Base-by-base conservation (phyloP, 345 rosid genomes). In the Eucalyptus dawsonii region DNA sequence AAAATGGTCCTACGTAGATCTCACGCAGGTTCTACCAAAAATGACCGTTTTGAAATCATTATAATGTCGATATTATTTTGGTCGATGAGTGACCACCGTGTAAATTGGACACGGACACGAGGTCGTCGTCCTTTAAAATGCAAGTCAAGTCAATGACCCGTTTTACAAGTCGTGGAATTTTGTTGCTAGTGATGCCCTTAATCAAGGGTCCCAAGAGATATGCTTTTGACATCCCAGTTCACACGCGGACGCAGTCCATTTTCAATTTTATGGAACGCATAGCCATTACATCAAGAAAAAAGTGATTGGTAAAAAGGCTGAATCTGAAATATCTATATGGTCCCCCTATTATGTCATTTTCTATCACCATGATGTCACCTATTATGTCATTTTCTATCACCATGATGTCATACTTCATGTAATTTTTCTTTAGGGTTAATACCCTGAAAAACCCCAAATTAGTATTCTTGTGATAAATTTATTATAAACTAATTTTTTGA, bases 371-470 rank as follows among this genome's bases (percentile, higher is more conserved):
- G 25, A 65, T 65, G 16, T n/a, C 34, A 65, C 50, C 50, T 49
- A 2, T 2, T 34, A 9, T 69, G 44, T 17, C 81, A 34, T 34
- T 6, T 34, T 34, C 14, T 22, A 72, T 19, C 14, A n/a, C 11
- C 7, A 34, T 19, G 8, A 65, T 65, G 9, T 65, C 34, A 65
- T 27, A 65, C 10, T n/a, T 65, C 0, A n/a, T 65, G 4, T 29
- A 14, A 62, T 27, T 53, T 53, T 51, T 17, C 4, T 53, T 53
- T 53, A 53, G 2, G 0, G 0, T 51, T 17, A 51, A 53, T 53
- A 53, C 0, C 1, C 4, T 51, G 0, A 53, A 53, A 19, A 53
- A 17, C 0, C 1, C 2, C 0, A 53, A 53, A 19, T 4, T 7
- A 0, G 2, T 17, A 51, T 3, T 1, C 1, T 17, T 7, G 9